Evolutionary conservation across 2,329 filamentous ascomycete species (phyloP).

Genomic region (Colletotrichum tofieldiae): DNA sequence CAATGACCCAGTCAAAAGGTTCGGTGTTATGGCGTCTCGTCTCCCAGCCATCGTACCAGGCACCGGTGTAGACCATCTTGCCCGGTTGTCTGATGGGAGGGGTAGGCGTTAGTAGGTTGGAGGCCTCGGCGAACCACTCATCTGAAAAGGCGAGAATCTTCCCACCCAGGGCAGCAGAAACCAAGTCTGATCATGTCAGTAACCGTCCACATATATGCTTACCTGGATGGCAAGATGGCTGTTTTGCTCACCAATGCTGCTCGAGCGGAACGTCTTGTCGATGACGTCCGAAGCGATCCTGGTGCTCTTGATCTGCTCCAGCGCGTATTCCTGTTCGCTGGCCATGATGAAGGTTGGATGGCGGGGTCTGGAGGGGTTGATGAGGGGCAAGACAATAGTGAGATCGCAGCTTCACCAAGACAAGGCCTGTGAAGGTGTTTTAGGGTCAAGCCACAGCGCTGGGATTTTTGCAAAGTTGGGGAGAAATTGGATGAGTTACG

Average conservation of each 20-base stretch:
- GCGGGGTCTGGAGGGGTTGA: slow-evolving; percentile 22
- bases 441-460: not conserved
- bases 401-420: not conserved
- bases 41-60: slow-evolving; percentile 82
- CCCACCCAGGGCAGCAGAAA: slow-evolving; percentile 74
- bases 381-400: slow-evolving; percentile 10
- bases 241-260: slow-evolving; percentile 69
- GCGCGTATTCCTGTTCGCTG: slow-evolving; percentile 66
- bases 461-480: not conserved
- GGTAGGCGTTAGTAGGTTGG: slow-evolving; percentile 76
- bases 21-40: slow-evolving; percentile 76
- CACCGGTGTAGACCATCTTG: slow-evolving; percentile 79
- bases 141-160: slow-evolving; percentile 77
- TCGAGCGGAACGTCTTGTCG: slow-evolving; percentile 74
- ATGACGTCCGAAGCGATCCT: slow-evolving; percentile 68
- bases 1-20: slow-evolving; percentile 77
- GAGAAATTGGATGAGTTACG: not conserved
- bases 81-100: slow-evolving; percentile 74
- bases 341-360: slow-evolving; percentile 48
- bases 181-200: slow-evolving; percentile 63
- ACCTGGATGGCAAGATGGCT: not conserved
- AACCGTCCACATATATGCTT: not conserved
- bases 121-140: slow-evolving; percentile 78
- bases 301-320: slow-evolving; percentile 68
- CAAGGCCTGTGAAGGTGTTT: not conserved